Percentiles rank a stretch among this genome's conserved stretches.
Conservation (phyloP, 495 filamentous ascomycete species). For the Neurospora tetraspora region DNA sequence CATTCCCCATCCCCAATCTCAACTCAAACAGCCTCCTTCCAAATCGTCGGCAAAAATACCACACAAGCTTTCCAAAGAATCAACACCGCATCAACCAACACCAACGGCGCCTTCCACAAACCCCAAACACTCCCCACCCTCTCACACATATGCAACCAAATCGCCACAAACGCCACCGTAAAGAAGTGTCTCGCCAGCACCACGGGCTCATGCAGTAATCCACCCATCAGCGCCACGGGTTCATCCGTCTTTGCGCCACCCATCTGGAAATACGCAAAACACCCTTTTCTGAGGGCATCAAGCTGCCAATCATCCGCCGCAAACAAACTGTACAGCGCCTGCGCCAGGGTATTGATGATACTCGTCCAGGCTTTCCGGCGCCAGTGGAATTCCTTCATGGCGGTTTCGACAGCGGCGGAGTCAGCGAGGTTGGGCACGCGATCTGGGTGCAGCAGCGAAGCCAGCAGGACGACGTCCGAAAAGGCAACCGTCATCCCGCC, state of each 20-base stretch:
- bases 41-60: slow-evolving; percentile 81
- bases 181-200: slow-evolving; percentile 91
- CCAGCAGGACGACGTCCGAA: slow-evolving; percentile 73
- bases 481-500: slow-evolving; percentile 95
- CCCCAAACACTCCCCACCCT: slow-evolving; percentile 20
- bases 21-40: slow-evolving; percentile 35
- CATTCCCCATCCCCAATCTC: not conserved
- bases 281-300: slow-evolving; percentile 30
- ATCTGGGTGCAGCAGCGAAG: slow-evolving; percentile 56
- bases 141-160: slow-evolving; percentile 62
- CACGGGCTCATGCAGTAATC: slow-evolving; percentile 65
- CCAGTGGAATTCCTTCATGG: slow-evolving; percentile 80
- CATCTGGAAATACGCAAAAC: slow-evolving; percentile 84
- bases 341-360: slow-evolving; percentile 92
- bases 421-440: slow-evolving; percentile 60
- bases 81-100: slow-evolving; percentile 48
- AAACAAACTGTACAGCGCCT: slow-evolving; percentile 84
- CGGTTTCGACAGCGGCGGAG: slow-evolving; percentile 48
- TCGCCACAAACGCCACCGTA: slow-evolving; percentile 76
- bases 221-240: slow-evolving; percentile 75
- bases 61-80: slow-evolving; percentile 83
- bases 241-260: slow-evolving; percentile 55
- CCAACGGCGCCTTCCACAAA: slow-evolving; percentile 48
- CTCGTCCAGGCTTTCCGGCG: slow-evolving; percentile 65
- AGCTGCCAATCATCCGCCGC: slow-evolving; percentile 75